Base-by-base conservation (phyloP, 768 basidiomycete species). In the Baorangia bicolor region DNA sequence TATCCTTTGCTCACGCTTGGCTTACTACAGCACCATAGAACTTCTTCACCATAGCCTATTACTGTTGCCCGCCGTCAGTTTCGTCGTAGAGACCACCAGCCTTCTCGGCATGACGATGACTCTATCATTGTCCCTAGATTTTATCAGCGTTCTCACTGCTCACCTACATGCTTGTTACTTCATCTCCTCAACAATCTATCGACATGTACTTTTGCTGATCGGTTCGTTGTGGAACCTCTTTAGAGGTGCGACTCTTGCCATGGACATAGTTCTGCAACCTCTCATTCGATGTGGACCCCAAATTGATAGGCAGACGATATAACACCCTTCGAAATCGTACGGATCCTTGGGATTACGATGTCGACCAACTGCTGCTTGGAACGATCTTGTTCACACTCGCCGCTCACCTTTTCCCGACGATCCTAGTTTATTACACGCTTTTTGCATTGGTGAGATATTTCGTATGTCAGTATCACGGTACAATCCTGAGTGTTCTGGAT, bases 311-410 rank as follows among this genome's bases (percentile, higher is more conserved):
- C 1, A 98, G 92, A 72, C 81, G 94, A 44, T 87, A 84, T 65
- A 98, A 98, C 67, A 83, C 87, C 10, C 75, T 99, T 7, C 84
- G 95, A 31, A 82, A 88, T 49, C 84, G 95, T n/a, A 87, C 86
- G 4, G 97, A 98, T 65, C 82, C 88, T 0, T 94, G 91, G 84
- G 82, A 87, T 53, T 98, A 97, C 63, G 91, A 94, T 50, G 79
- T 94, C 27, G 96, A 98, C 69, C 94, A 98, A 67, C 81, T 98
- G 2, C 77, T 98, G n/a, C 88, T 98, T 34, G 96, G 96, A 5
- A 95, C 97, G 0, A 86, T 93, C 51, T 74, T 95, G 48, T 92
- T 94, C 75, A 90, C 92, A 0, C 77, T 93, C 18, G 73, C 92
- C 13, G 82, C 88, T 9, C 90, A 95, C 68, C 73, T 94, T 13